Conservation (phyloP, 352 stramenopile genomes). For the Pelagophyceae sp. region DNA sequence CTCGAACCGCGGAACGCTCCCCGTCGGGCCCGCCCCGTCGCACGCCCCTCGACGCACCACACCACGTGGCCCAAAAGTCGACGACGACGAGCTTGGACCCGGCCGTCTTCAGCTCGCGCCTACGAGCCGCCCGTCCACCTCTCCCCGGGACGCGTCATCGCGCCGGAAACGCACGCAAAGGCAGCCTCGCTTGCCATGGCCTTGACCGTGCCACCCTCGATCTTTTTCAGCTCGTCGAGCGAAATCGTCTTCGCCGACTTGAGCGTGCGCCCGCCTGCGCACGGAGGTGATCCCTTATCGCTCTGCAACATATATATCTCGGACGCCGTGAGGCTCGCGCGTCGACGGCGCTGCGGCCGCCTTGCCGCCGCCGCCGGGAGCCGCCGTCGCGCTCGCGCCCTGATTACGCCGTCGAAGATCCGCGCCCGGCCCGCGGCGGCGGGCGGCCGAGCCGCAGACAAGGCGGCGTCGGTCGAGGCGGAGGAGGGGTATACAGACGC, state of each 20-base stretch:
- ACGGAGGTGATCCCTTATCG: too few relatives aligned
- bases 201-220: slow-evolving; percentile 2
- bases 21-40: too few relatives aligned
- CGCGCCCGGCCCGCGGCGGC: too few relatives aligned
- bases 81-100: slow-evolving; percentile 6
- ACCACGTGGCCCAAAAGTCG: slow-evolving; percentile 17
- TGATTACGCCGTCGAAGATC: too few relatives aligned
- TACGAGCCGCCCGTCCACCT: too few relatives aligned
- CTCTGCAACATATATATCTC: too few relatives aligned
- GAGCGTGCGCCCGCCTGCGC: too few relatives aligned
- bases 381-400: not conserved
- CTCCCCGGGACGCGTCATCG: too few relatives aligned
- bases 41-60: not conserved
- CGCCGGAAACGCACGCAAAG: not conserved
- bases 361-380: not conserved
- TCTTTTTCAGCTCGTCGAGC: slow-evolving; percentile 18
- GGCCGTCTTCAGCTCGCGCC: not conserved
- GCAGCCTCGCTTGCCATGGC: not conserved
- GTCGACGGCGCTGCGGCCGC: not conserved
- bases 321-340: too few relatives aligned
- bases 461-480: not conserved
- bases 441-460: not conserved
- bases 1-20: too few relatives aligned
- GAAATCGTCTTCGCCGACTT: too few relatives aligned
- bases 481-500: too few relatives aligned